phyloP scores from a whole-genome alignment of 2,329 filamentous ascomycete genomes.

The Aspergillus flavus region DNA sequence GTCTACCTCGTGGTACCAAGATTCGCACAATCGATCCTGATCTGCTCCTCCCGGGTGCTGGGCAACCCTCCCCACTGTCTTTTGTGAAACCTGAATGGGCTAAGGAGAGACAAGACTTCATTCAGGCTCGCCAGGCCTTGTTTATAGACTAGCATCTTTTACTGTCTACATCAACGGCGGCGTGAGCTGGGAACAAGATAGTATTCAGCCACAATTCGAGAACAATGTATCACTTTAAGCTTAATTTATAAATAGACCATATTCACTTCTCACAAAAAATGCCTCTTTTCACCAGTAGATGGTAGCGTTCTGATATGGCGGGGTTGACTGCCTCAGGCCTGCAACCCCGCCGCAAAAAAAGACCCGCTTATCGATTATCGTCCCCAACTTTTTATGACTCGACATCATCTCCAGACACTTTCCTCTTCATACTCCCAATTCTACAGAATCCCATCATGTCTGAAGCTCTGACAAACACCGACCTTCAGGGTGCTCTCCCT shows the following conservation, averaged over 20 bases:
- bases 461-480: slow-evolving; percentile 43
- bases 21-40: slow-evolving; percentile 39
- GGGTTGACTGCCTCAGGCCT: background rate
- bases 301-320: background rate
- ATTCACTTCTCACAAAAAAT: background rate
- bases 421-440: background rate
- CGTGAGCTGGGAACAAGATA: background rate
- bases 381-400: background rate
- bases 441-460: slow-evolving; percentile 31
- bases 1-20: slow-evolving; percentile 32
- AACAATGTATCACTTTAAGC: background rate
- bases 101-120: slow-evolving; percentile 21
- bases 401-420: background rate
- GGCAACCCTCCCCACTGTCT: slow-evolving; percentile 19
- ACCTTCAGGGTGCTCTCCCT: slow-evolving; percentile 48
- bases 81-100: slow-evolving; percentile 21
- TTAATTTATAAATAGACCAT: background rate
- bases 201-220: background rate
- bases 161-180: background rate
- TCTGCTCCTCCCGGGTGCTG: slow-evolving; percentile 18
- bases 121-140: slow-evolving; percentile 15
- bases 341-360: background rate
- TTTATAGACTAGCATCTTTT: background rate
- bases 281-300: background rate
- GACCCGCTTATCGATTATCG: slow-evolving; percentile 4